Evolutionary conservation across 2,329 filamentous ascomycete species (phyloP).

Genomic region (Drechslerella coelobrocha): DNA sequence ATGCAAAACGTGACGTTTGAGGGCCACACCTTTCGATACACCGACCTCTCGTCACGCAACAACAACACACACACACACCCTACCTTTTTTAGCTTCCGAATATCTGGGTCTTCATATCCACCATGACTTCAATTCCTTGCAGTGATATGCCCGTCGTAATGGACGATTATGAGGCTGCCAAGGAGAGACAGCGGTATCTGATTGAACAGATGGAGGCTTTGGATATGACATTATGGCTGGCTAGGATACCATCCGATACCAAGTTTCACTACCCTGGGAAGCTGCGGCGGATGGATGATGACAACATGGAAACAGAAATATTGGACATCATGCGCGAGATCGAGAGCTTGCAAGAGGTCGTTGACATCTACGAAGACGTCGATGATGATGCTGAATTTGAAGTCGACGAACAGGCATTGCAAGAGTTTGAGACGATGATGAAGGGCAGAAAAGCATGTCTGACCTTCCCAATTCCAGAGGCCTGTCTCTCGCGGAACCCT

Average conservation of each 20-base stretch:
- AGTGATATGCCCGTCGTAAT: slow-evolving; percentile 42
- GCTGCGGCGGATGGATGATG: slow-evolving; percentile 42
- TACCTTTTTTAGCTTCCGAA: slow-evolving; percentile 4
- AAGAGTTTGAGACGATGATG: slow-evolving; percentile 38
- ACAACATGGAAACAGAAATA: slow-evolving; percentile 50
- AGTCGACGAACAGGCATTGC: slow-evolving; percentile 36
- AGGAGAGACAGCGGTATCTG: slow-evolving; percentile 47
- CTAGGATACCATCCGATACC: slow-evolving; percentile 47
- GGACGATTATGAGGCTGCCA: slow-evolving; percentile 48
- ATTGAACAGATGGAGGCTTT: slow-evolving; percentile 50
- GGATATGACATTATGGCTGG: slow-evolving; percentile 50
- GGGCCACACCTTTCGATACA: slow-evolving; percentile 41
- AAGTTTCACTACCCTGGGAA: slow-evolving; percentile 44
- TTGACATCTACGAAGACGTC: slow-evolving; percentile 48
- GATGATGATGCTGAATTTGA: slow-evolving; percentile 42
- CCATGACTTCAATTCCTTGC: slow-evolving; percentile 39
- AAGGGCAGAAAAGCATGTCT: slow-evolving; percentile 32
- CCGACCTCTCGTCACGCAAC: slow-evolving; percentile 25
- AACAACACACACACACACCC: slow-evolving; percentile 13
- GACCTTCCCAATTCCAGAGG: slow-evolving; percentile 45
- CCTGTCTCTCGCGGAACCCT: slow-evolving; percentile 37
- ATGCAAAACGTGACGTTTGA: slow-evolving; percentile 33
- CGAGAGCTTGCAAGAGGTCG: slow-evolving; percentile 41
- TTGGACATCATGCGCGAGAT: slow-evolving; percentile 49
- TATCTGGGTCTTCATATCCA: slow-evolving; percentile 10